phyloP scores from a whole-genome alignment of 768 basidiomycete species.

The Peribolospora baueri region DNA sequence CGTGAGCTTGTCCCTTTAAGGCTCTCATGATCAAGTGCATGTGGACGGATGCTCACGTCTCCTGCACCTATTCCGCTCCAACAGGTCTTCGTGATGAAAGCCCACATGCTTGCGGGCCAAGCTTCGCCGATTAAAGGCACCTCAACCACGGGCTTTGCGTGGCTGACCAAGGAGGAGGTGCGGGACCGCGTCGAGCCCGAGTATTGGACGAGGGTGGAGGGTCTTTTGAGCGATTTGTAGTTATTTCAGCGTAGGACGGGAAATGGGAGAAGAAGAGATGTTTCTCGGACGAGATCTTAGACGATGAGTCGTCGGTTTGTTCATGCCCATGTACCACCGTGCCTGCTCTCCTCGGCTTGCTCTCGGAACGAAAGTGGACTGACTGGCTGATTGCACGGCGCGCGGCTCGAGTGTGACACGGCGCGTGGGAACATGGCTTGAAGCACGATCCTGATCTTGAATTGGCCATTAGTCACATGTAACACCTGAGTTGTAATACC shows the following conservation, averaged over 20 bases:
- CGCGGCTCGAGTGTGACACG: too few relatives aligned
- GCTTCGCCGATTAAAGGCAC: constrained; percentile 32
- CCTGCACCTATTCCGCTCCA: neutral
- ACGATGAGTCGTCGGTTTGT: too few relatives aligned
- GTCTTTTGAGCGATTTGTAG: constrained; percentile 48
- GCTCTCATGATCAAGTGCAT: neutral
- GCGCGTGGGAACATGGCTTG: too few relatives aligned
- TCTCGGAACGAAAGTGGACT: too few relatives aligned
- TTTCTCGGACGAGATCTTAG: too few relatives aligned
- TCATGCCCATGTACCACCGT: too few relatives aligned
- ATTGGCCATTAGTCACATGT: too few relatives aligned
- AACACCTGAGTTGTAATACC: too few relatives aligned
- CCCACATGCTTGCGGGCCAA: constrained; percentile 74
- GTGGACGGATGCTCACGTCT: neutral
- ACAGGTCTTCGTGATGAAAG: constrained; percentile 85
- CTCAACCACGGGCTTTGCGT: constrained; percentile 51
- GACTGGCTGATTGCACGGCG: too few relatives aligned
- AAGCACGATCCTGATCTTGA: too few relatives aligned
- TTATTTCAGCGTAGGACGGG: neutral
- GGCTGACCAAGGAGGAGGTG: constrained; percentile 85
- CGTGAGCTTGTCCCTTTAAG: neutral
- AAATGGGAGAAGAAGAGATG: too few relatives aligned
- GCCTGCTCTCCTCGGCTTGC: too few relatives aligned
- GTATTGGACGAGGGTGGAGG: constrained; percentile 56
- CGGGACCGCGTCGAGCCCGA: constrained; percentile 35